Percentiles rank a stretch among this genome's conserved stretches.
phyloP scores from a whole-genome alignment of 2,329 filamentous ascomycete genomes.

The Aspergillus sp. region DNA sequence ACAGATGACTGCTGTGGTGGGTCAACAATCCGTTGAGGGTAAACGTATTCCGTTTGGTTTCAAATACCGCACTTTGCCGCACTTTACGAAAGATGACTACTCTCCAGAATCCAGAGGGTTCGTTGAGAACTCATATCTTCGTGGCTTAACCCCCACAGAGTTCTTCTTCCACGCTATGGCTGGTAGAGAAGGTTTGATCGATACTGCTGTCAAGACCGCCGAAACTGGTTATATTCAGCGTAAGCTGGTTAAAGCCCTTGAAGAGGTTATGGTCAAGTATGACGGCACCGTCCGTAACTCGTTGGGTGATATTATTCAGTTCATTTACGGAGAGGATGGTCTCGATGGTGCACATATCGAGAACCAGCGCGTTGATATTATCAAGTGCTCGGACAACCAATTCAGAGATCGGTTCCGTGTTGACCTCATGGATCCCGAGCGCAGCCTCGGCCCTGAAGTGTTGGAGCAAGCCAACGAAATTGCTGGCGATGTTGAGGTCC shows the following conservation, averaged over 20 bases:
- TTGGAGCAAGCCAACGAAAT: conserved; percentile 87
- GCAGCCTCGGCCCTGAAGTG: conserved; percentile 64
- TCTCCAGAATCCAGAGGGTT: conserved; percentile 96
- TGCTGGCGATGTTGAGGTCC: conserved; percentile 80
- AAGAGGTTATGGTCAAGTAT: conserved; percentile 97
- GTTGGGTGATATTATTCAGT: conserved; percentile 92
- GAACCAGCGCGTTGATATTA: conserved; percentile 83
- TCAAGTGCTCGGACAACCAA: conserved; percentile 72
- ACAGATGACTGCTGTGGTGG: conserved; percentile 97
- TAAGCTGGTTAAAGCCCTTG: conserved; percentile 94
- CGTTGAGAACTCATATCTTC: conserved; percentile 97
- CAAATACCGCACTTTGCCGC: conserved; percentile 94
- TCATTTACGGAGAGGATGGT: conserved; percentile 96
- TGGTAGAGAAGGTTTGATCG: conserved; percentile 98
- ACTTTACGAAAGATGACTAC: conserved; percentile 99
- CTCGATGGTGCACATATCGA: conserved; percentile 92
- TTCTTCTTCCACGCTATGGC: conserved; percentile 99
- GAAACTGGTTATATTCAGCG: conserved; percentile 99
- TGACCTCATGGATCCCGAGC: conserved; percentile 74
- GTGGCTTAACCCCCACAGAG: conserved; percentile 89
- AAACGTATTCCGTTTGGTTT: conserved; percentile 99
- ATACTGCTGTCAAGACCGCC: conserved; percentile 98
- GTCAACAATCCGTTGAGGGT: conserved; percentile 96
- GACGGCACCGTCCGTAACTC: conserved; percentile 97
- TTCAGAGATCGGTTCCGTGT: conserved; percentile 82